Evolutionary conservation across 2,329 filamentous ascomycete species (phyloP), one percentile per base, ranked within the genome.

Genomic region (Sporothrix humicola): DNA sequence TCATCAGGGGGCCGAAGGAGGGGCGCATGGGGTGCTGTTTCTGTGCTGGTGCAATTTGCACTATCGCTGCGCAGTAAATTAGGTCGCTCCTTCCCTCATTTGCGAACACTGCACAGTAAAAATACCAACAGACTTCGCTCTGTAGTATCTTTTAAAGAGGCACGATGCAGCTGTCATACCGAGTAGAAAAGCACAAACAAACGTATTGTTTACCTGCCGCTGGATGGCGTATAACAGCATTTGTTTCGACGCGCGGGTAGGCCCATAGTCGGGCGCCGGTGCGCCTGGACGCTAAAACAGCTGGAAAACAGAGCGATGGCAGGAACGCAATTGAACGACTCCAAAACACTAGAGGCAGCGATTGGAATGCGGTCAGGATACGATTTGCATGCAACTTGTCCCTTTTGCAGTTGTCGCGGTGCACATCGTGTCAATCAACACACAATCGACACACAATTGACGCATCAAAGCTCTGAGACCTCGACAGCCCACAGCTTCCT

Each of bases 71-170:
- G 44, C 20, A 26, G 46, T 46, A 68, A n/a, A 26, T 68, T 68
- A 37, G 63, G 23, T 50, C 23, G 63, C 46, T 68, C 46, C 63
- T 52, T 61, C 26, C 58, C 37, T 68, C 63, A 52, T 52, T 68
- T 68, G 61, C n/a, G 42, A 42, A 3, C 20, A 31, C 23, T 12
- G 26, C n/a, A 58, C 20, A 56, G n/a, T 56, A 20, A 56, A 20
- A 23, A 9, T 20, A 56, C 52, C 23, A 26, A 26, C 23, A 26
- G 23, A 26, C 23, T 26, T 26, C 23, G 23, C 23, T 26, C 23
- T 26, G 23, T 26, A 26, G 23, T 26, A 26, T 26, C 23, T 26
- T 26, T 26, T 26, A 26, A 26, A 26, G 23, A 26, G 23, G 23
- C 23, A 26, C 23, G 23, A 26, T 26, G 23, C 23, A 26, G 23